A percentile compares a stretch with the other conserved stretches of the same genome.
phyloP scores from a whole-genome alignment of 208 protist genomes.

The Leishmania arabica region DNA sequence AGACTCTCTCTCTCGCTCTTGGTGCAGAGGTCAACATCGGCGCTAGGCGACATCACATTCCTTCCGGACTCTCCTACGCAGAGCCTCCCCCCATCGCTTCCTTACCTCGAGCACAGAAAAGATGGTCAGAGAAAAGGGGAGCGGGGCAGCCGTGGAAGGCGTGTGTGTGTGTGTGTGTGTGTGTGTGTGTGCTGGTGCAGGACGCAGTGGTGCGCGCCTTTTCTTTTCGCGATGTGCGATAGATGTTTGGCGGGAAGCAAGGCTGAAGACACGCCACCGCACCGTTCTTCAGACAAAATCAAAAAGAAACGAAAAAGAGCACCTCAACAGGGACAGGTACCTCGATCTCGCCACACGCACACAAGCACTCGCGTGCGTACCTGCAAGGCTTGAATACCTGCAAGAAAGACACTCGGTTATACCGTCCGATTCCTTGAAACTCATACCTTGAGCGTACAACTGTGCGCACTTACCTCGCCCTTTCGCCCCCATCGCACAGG shows the following conservation, averaged over 20 bases:
- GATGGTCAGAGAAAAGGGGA: neutral
- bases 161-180: no score
- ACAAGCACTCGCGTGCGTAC: neutral
- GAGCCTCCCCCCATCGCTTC: neutral
- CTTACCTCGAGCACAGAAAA: neutral
- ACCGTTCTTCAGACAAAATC: neutral
- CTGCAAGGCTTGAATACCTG: neutral
- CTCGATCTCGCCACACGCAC: neutral
- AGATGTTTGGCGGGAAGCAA: neutral
- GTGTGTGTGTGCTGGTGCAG: neutral
- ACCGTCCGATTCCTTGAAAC: neutral
- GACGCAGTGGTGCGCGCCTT: neutral
- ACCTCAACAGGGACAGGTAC: neutral
- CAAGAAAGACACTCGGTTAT: neutral
- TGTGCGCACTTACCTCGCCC: neutral
- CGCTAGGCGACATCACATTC: neutral
- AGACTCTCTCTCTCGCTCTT: neutral
- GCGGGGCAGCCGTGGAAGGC: neutral
- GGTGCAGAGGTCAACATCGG: neutral
- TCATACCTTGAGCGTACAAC: neutral
- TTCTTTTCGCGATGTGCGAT: neutral
- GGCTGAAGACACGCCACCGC: neutral
- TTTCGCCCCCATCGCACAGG: neutral
- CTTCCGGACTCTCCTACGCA: neutral
- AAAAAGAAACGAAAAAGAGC: conserved; percentile 1